Conservation (phyloP, 208 protist genomes). For the Crithidia mellificae region DNA sequence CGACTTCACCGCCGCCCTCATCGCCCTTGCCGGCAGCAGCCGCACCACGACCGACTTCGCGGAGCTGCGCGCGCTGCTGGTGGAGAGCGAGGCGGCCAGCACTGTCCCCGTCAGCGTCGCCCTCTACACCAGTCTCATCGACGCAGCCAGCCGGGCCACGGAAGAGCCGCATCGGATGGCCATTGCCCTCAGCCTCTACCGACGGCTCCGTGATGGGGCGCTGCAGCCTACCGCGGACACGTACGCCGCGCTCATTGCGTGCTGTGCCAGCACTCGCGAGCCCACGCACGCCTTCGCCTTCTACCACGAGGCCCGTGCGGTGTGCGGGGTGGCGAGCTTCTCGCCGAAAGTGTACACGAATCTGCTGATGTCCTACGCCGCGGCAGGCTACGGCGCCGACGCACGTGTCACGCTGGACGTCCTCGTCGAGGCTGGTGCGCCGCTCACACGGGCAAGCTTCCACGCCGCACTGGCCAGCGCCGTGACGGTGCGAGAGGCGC, state of each 20-base stretch:
- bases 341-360: conserved; percentile 74
- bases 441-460: conserved; percentile 67
- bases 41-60: conserved; percentile 57
- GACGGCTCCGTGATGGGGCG: conserved; percentile 65
- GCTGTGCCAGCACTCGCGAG: conserved; percentile 62
- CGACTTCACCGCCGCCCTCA: conserved; percentile 49
- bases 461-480: conserved; percentile 71
- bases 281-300: conserved; percentile 85
- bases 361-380: conserved; percentile 68
- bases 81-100: conserved; percentile 48
- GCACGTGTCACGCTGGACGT: conserved; percentile 72
- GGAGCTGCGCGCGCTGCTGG: conserved; percentile 59
- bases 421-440: conserved; percentile 78
- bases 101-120: conserved; percentile 70
- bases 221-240: conserved; percentile 56
- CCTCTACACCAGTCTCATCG: conserved; percentile 79
- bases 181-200: conserved; percentile 79
- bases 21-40: conserved; percentile 54
- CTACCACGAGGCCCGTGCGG: conserved; percentile 74
- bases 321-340: conserved; percentile 50
- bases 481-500: conserved; percentile 64
- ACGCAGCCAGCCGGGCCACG: conserved; percentile 57
- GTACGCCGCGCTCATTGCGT: conserved; percentile 81
- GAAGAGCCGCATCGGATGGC: conserved; percentile 62
- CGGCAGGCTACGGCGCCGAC: conserved; percentile 69